Percentiles rank a stretch among this genome's conserved stretches.
Evolutionary conservation across 768 basidiomycete species (phyloP).

Genomic region (Psilocybe tampanensis): DNA sequence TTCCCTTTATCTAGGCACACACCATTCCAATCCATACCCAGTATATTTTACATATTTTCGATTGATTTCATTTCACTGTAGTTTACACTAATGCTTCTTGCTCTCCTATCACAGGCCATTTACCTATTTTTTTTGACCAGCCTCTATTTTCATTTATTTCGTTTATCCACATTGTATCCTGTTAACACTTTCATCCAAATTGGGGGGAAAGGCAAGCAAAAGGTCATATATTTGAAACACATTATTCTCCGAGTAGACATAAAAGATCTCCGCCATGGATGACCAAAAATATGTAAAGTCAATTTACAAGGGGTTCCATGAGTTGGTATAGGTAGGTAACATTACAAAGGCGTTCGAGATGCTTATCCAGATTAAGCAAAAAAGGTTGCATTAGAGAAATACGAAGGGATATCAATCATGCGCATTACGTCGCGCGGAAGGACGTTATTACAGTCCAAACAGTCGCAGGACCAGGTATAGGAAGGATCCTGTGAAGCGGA

Average conservation of each 20-base stretch:
- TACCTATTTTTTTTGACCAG: slow-evolving; percentile 8
- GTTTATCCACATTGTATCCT: slow-evolving; percentile 3
- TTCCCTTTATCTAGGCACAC: neutral
- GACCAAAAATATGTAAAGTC: slow-evolving; percentile 20
- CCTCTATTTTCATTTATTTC: slow-evolving; percentile 8
- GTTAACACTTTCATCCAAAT: neutral
- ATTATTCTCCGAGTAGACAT: slow-evolving; percentile 4
- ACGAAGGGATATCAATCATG: slow-evolving; percentile 9
- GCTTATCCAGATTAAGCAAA: slow-evolving; percentile 5
- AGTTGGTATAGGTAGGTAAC: slow-evolving; percentile 10
- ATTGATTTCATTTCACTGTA: slow-evolving; percentile 18
- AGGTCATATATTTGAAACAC: slow-evolving; percentile 21
- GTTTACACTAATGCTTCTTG: slow-evolving; percentile 16
- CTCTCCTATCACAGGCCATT: slow-evolving; percentile 11
- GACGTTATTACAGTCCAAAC: slow-evolving; percentile 51
- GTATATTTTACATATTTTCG: slow-evolving; percentile 12
- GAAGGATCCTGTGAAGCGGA: slow-evolving; percentile 80
- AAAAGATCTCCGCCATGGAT: slow-evolving; percentile 1
- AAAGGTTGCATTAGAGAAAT: slow-evolving; percentile 6
- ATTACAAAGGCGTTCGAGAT: slow-evolving; percentile 11
- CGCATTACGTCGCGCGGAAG: neutral
- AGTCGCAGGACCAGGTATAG: slow-evolving; percentile 80
- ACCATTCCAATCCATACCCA: slow-evolving; percentile 9
- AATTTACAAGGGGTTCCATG: slow-evolving; percentile 20
- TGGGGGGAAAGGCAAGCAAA: neutral